Evolutionary conservation across 257 asterid species (phyloP), one percentile per base, ranked within the genome.

Genomic region (Anisodus tanguticus): DNA sequence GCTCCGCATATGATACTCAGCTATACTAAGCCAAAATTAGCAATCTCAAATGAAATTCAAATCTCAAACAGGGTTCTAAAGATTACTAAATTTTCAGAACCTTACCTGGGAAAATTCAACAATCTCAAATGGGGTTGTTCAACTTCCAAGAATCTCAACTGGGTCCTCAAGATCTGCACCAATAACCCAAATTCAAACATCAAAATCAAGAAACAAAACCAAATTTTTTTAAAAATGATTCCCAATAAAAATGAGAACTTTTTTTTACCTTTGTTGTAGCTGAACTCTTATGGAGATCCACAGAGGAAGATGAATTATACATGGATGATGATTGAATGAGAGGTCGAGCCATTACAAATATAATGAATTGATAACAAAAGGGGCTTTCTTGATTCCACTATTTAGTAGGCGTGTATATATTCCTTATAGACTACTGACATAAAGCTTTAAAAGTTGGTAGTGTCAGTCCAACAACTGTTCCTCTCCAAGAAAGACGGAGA

Each of bases 401-500:
- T 7, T 51, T 22, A 69, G 3, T 54, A 80, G 51, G 8, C 45
- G 8, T 5, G 41, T 19, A 43, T 41, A 39, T 47, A 5, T 35
- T 31, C 9, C n/a, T 3, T 11, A 55, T 12, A 57, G 12, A 37
- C 54, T 37, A 10, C 55, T 58, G 59, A 81, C 54, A 80, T 67
- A 51, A 51, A 69, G 45, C 41, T 53, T 10, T 10, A 17, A 58
- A 80, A 45, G 82, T 67, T 67, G 53, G 86, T 83, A 31, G 63
- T 51, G 66, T 51, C 64, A 53, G 64, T 31, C 16, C 8, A 58
- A 82, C 88, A 83, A 74, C 26, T 88, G 87, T 85, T 80, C 49
- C 49, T 63, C 88, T 87, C 91, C 91, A 87, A 89, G 79, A 85
- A 86, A 86, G 90, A 62, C 88, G 91, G 91, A 87, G 91, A 84